Evolutionary conservation across 192 early-diverging fungal species (phyloP), one percentile per base, ranked within the genome.

Genomic region (Linnemannia hyalina): DNA sequence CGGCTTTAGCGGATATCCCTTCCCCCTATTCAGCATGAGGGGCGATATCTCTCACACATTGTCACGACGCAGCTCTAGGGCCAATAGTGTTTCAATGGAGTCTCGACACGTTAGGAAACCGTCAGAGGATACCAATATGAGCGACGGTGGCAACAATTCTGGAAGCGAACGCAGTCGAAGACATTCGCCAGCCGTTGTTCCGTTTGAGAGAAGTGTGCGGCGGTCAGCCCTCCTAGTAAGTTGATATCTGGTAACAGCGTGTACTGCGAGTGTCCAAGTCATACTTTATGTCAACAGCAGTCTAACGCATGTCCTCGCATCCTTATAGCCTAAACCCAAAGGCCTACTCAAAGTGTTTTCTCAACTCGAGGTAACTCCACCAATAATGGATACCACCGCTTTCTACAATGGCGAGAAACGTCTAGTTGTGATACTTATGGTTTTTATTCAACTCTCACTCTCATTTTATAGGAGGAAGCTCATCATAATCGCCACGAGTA

Each of bases 401-500:
- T 41, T 10, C 20, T 18, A n/a, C 2, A 41, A 20, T 13, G 13
- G 41, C 11, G 6, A 5, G 6, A 40, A 3, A 42, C 15, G 2
- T 52, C 18, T 38, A 70, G 18, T 0, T 13, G 29, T 42, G 35
- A 42, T 26, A 22, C 41, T 10, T 22, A 70, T 35, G 22, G 5
- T 42, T 26, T 40, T 29, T 23, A 10, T 73, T 75, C 1, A 20
- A 71, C 32, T 65, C 42, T 46, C n/a, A 1, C n/a, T 69, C 29
- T 57, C 35, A 18, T 18, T 52, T 52, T 22, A 23, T 74, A 85
- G 83, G 83, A 85, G 44, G 83, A 85, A 22, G 70, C 71, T 11
- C 83, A 85, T 73, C 83, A 85, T 68, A 85, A 85, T 54, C 73
- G 74, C 35, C 83, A 85, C 38, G 83, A 85, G 38, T 85, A 85